Evolutionary conservation across 2,329 filamentous ascomycete genomes (phyloP).

Genomic region (Xylariaceae sp.): DNA sequence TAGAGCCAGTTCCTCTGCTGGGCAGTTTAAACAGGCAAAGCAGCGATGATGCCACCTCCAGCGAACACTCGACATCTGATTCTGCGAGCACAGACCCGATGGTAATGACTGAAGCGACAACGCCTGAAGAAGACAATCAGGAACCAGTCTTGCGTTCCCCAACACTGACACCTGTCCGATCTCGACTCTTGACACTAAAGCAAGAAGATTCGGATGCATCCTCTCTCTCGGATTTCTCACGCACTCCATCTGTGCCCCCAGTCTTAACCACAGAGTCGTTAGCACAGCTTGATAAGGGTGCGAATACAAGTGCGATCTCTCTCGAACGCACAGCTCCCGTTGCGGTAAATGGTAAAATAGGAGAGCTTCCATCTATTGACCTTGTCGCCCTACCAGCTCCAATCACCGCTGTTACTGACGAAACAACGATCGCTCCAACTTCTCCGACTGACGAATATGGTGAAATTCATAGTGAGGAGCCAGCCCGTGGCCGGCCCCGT

Average conservation of each 20-base stretch:
- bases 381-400: conserved; percentile 19
- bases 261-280: conserved; percentile 2
- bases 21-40: conserved; percentile 46
- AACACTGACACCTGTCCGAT: conserved; percentile 41
- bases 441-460: not conserved
- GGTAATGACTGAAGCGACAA: conserved; percentile 53
- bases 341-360: conserved; percentile 2
- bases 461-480: conserved; percentile 12
- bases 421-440: conserved; percentile 3
- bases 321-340: conserved; percentile 3
- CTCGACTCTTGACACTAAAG: conserved; percentile 38
- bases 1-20: conserved; percentile 37
- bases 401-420: conserved; percentile 10
- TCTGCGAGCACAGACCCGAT: conserved; percentile 39
- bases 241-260: conserved; percentile 21
- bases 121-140: conserved; percentile 56
- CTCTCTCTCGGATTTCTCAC: conserved; percentile 33
- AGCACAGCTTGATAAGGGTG: not conserved
- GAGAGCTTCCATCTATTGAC: conserved; percentile 15
- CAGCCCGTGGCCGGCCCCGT: conserved; percentile 26
- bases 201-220: conserved; percentile 41
- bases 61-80: conserved; percentile 41
- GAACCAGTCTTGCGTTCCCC: conserved; percentile 47
- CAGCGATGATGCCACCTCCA: conserved; percentile 44
- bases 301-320: not conserved